Evolutionary conservation across 345 rosid species (phyloP), one percentile per base, ranked within the genome.

Genomic region (Brassica incana): DNA sequence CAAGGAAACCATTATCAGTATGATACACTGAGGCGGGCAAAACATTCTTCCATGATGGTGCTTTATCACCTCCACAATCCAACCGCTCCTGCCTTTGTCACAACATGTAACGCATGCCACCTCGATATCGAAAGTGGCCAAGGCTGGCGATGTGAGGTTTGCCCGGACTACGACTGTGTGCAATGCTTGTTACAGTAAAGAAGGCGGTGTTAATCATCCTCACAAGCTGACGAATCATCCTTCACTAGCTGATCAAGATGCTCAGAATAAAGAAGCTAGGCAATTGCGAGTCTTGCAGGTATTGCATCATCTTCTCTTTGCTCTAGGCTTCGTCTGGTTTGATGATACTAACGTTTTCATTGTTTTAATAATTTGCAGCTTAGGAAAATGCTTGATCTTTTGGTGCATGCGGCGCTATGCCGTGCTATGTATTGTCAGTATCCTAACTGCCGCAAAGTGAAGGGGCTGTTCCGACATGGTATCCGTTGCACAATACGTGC

Each of bases 111-210:
- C 25, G 60, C 60, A 54, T 95, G 99, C 61, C 87, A 85, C 79
- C 93, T 90, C 75, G 99, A 95, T 84, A 91, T 95, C 48, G 98
- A 95, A 90, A 87, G 90, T 15, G 99, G 99, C 85, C 98, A 95
- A 82, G 97, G 99, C 78, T 95, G 99, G 99, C 94, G 92, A 35
- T 95, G 99, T 82, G 99, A 95, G 83, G 88, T 91, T 72, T 95
- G 99, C 81, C 97, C 97, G 3, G 97, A 95, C 74, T 95, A 88
- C 86, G 98, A 95, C 83, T n/a, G 88, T 95, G 35, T 95, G 99
- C 87, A 93, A 91, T 82, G 29, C 83, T 40, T 93, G 99, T 84
- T 91, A 95, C 81, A 88, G 82, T 78, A 95, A 85, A 86, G 96
- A 93, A 27, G 93, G 90, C 30, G 82, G 88, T 64, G 63, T 88